Percentiles rank a stretch among this genome's conserved stretches.
Conservation (phyloP, 352 stramenopile species). For the Phytophthora idaei region DNA sequence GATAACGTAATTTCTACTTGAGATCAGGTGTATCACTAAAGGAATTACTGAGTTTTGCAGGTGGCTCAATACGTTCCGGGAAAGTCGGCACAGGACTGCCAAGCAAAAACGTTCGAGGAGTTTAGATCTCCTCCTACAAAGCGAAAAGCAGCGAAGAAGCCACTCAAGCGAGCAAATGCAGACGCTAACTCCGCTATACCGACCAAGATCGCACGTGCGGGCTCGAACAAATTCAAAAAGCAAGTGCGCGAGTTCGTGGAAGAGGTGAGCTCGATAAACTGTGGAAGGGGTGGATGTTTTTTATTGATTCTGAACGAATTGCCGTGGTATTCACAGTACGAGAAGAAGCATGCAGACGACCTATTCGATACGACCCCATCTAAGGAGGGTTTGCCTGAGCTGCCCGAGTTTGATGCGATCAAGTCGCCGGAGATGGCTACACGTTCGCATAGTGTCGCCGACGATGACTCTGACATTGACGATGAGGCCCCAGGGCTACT, state of each 20-base stretch:
- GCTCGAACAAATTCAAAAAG: conserved; percentile 85
- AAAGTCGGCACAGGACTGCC: conserved; percentile 68
- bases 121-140: conserved; percentile 52
- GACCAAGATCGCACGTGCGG: conserved; percentile 65
- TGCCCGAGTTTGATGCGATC: conserved; percentile 54
- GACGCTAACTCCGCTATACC: conserved; percentile 27
- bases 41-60: conserved; percentile 6
- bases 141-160: conserved; percentile 37
- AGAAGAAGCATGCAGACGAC: conserved; percentile 78
- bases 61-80: conserved; percentile 54
- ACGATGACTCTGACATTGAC: conserved; percentile 57
- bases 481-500: conserved; percentile 46
- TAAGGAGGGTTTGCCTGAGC: conserved; percentile 36
- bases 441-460: conserved; percentile 37
- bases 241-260: conserved; percentile 83
- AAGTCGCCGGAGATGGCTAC: conserved; percentile 52
- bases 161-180: conserved; percentile 27
- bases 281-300: background rate
- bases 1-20: conserved; percentile 1
- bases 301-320: conserved; percentile 1
- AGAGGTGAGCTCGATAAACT: conserved; percentile 27
- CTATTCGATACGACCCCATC: conserved; percentile 67
- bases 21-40: conserved; percentile 1
- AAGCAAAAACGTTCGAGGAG: conserved; percentile 61
- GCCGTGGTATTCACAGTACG: conserved; percentile 42